phyloP scores from a whole-genome alignment of 2,329 filamentous ascomycete genomes.

The Xylariaceae sp. region DNA sequence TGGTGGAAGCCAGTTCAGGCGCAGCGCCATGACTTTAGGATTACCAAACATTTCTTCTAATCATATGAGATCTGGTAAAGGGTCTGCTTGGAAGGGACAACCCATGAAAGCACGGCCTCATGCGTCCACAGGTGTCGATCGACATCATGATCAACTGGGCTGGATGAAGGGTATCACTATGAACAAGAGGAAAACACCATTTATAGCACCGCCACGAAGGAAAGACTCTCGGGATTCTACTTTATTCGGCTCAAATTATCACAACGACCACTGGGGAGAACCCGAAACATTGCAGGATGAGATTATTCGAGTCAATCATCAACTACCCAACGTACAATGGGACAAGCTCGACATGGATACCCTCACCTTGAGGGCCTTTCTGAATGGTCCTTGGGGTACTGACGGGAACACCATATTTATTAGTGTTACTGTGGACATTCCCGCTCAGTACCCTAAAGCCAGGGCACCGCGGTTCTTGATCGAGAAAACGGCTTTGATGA shows the following conservation, averaged over 20 bases:
- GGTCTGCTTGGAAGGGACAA: conserved; percentile 49
- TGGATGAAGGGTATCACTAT: conserved; percentile 69
- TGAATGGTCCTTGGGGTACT: conserved; percentile 62
- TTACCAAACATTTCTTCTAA: conserved; percentile 43
- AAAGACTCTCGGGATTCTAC: conserved; percentile 50
- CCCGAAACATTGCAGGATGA: conserved; percentile 62
- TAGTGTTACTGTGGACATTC: conserved; percentile 59
- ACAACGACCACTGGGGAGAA: conserved; percentile 56
- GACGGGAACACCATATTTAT: conserved; percentile 56
- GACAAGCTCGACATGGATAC: conserved; percentile 62
- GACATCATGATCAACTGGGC: conserved; percentile 55
- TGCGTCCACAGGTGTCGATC: conserved; percentile 39
- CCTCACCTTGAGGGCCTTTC: conserved; percentile 54
- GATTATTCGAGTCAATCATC: conserved; percentile 57
- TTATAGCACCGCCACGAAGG: conserved; percentile 42
- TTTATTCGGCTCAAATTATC: conserved; percentile 49
- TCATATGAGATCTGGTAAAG: conserved; percentile 31
- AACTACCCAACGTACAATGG: conserved; percentile 61
- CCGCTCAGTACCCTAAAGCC: conserved; percentile 53
- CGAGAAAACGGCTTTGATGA: conserved; percentile 60
- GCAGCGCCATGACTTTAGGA: conserved; percentile 41
- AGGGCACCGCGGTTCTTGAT: conserved; percentile 57
- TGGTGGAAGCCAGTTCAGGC: conserved; percentile 39
- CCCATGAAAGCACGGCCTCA: conserved; percentile 56
- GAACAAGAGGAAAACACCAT: conserved; percentile 49